Base-by-base conservation (phyloP, 1,284 basidiomycete genomes). In the Sanghuangporus weigelae region DNA sequence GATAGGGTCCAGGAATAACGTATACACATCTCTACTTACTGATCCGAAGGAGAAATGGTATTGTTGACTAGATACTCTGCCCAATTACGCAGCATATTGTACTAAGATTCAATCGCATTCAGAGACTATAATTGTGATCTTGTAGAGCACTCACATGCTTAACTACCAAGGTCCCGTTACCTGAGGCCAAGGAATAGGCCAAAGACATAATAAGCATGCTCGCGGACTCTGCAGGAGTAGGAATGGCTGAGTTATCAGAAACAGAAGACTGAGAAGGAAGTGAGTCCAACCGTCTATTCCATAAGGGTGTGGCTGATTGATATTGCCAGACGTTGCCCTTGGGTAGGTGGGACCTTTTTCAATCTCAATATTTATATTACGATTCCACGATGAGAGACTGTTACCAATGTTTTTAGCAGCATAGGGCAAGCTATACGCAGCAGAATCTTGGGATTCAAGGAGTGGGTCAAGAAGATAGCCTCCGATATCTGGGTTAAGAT, bases 381-480 rank as follows among this genome's bases (percentile, higher is more conserved):
- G 16, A 50, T 11, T 50, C 11, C 10, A 11, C 48, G 16, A 3
- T 21, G 19, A 50, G 48, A 26, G 21, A 21, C 10, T 16, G 10
- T 19, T 36, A 77, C 80, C 80, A 7, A 83, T 64, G 70, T 82
- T 80, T 10, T 73, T 68, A 1, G 75, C 73, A 0, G 81, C 79
- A 63, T 71, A 82, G 0, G 64, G 58, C 23, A 73, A 68, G 3
- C 62, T 60, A 55, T 73, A 73, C 0, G 62, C 59, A 1, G 69
- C 61, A 0, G 72, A 71, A 4, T 70, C 66, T 66, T 82, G 79
- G 63, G 73, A 77, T 21, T 77, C 75, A 11, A 84, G 71, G 2
- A 83, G 71, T 2, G 82, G 81, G n/a, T 76, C 72, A n/a, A 84
- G 72, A 1, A 83, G 71, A 12, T 71, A 70, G 0, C 75, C 74